Evolutionary conservation across 805 yeast species (phyloP).

Genomic region (Spathaspora passalidarum): DNA sequence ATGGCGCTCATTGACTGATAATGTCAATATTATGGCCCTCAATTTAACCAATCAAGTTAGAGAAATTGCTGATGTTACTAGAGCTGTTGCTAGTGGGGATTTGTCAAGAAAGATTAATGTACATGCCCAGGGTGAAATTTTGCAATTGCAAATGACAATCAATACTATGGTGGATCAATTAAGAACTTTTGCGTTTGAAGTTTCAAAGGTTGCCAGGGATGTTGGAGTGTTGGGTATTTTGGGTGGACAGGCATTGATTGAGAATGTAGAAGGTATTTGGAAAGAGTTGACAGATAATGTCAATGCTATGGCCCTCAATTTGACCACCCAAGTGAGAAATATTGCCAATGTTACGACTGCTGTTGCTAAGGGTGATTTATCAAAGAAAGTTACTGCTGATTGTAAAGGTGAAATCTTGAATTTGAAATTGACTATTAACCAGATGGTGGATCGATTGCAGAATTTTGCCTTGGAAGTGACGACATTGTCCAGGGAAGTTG

Average conservation of each 20-base stretch:
- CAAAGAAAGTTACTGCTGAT: conserved; percentile 81
- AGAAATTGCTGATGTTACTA: conserved; percentile 85
- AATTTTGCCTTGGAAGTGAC: conserved; percentile 47
- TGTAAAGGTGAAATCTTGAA: conserved; percentile 63
- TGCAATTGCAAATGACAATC: conserved; percentile 81
- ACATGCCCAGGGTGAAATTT: conserved; percentile 88
- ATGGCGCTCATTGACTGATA: conserved; percentile 82
- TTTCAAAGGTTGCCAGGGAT: conserved; percentile 81
- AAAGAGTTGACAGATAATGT: conserved; percentile 82
- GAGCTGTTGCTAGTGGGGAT: conserved; percentile 88
- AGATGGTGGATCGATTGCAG: conserved; percentile 50
- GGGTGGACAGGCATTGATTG: conserved; percentile 84
- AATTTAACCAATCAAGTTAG: conserved; percentile 69
- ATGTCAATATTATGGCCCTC: conserved; percentile 84
- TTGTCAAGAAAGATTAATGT: conserved; percentile 79
- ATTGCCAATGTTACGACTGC: conserved; percentile 88
- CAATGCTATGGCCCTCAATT: conserved; percentile 85
- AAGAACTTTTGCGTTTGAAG: conserved; percentile 80
- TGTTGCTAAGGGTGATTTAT: conserved; percentile 78
- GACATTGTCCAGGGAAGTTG: conserved; percentile 46
- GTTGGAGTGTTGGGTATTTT: conserved; percentile 87
- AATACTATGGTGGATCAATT: conserved; percentile 88
- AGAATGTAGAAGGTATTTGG: conserved; percentile 85
- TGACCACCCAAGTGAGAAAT: conserved; percentile 84
- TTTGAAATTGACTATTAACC: conserved; percentile 46